Evolutionary conservation across 2,329 filamentous ascomycete species (phyloP).

Genomic region (Didymella arachidicola): DNA sequence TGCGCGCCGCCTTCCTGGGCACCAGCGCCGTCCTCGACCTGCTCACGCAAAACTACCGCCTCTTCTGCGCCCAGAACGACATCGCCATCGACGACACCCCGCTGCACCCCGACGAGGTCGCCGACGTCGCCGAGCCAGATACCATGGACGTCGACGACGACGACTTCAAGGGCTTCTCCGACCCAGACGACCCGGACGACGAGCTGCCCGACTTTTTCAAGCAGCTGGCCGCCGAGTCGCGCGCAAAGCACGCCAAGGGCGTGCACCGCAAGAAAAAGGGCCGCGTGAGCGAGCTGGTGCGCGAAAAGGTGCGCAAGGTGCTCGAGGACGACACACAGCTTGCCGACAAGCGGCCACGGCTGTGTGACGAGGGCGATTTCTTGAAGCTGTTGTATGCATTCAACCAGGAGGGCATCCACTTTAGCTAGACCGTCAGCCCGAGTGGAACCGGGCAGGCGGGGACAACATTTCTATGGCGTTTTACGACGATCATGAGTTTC

Average conservation of each 20-base stretch:
- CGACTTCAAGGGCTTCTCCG: slow-evolving; percentile 59
- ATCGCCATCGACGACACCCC: slow-evolving; percentile 74
- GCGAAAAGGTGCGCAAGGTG: slow-evolving; percentile 84
- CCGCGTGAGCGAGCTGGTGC: slow-evolving; percentile 81
- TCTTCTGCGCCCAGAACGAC: slow-evolving; percentile 88
- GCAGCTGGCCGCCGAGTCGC: slow-evolving; percentile 59
- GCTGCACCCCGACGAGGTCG: slow-evolving; percentile 38
- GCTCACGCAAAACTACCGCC: slow-evolving; percentile 86
- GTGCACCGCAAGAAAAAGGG: slow-evolving; percentile 65
- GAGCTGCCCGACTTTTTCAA: slow-evolving; percentile 87
- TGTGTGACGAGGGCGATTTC: slow-evolving; percentile 94
- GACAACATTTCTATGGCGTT: slow-evolving; percentile 31
- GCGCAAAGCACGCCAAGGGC: slow-evolving; percentile 38
- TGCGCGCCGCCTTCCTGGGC: slow-evolving; percentile 81
- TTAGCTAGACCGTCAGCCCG: slow-evolving; percentile 63
- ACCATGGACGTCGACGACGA: slow-evolving; percentile 58
- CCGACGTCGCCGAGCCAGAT: slow-evolving; percentile 50
- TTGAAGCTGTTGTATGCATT: slow-evolving; percentile 82
- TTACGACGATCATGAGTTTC: slow-evolving; percentile 12
- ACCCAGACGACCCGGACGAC: slow-evolving; percentile 67
- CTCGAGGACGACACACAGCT: slow-evolving; percentile 81
- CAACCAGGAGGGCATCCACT: slow-evolving; percentile 93
- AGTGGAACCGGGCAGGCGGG: not conserved
- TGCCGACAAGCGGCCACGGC: slow-evolving; percentile 79
- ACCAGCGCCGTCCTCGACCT: slow-evolving; percentile 82